Base-by-base conservation (phyloP, 495 filamentous ascomycete genomes). In the Penicillium arizonense region DNA sequence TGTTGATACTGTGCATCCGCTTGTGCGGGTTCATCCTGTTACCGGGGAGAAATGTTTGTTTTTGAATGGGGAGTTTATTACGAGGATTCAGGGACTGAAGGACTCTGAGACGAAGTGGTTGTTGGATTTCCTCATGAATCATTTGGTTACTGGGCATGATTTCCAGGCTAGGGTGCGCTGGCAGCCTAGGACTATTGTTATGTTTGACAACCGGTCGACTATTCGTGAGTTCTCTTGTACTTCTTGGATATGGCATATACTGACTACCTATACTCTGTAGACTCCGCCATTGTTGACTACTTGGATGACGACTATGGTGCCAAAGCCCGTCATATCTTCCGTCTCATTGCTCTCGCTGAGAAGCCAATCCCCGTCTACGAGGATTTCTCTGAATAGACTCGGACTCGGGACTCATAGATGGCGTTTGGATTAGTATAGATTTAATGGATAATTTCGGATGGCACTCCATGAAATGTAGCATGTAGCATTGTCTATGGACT, bases 81-180 rank as follows among this genome's bases (percentile, higher is more conserved):
- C 84, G 57, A 79, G 82, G 44, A 88, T 92, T 50, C 74, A 88
- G 18, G 89, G 89, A 0, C 65, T 92, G 14, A 86, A 87, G 42
- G 83, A 86, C 56, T 67, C 74, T 4, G 81, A 85, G 62, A 72
- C 75, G 16, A 69, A 77, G 44, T 73, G 71, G 60, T 71, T 93
- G 14, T 74, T 94, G 55, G 91, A 94, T 59, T 96, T 96, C 74
- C 75, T 97, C 10, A 94, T 89, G 74, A 84, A 93, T 66, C 91
- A 96, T 63, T 85, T 95, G 35, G 82, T 87, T 4, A 83, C 78
- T 21, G 88, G 91, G 13, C 83, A 87, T 58, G 91, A 96, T 72
- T 92, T 94, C 77, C 92, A 97, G 60, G 85, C 83, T 8, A 78
- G 92, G n/a, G 84, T 97, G 43, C 84, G 87, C 57, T 96, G 90